Conservation (phyloP, 176 grass and related monocot species). For the Musa troglodytarum region DNA sequence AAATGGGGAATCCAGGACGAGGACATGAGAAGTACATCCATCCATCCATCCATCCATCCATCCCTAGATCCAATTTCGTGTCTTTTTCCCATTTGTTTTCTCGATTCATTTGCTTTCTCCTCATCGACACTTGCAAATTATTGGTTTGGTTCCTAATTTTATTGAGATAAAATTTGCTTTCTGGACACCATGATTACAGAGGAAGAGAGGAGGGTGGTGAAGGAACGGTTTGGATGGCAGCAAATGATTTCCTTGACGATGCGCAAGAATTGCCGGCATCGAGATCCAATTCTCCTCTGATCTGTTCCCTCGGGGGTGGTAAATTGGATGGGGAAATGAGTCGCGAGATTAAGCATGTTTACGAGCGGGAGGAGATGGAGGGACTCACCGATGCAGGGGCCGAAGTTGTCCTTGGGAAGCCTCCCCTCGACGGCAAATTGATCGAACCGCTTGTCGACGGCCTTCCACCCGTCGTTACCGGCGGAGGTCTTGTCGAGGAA, state of each 20-base stretch:
- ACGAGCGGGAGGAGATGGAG: not conserved
- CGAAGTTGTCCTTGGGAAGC: slow-evolving; percentile 77
- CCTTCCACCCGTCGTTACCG: slow-evolving; percentile 74
- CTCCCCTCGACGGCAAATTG: slow-evolving; percentile 48
- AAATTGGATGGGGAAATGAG: not conserved
- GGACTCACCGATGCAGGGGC: slow-evolving; percentile 91
- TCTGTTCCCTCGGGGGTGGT: not conserved
- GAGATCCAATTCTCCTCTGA: not conserved
- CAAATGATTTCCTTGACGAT: not conserved
- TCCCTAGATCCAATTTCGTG: not conserved
- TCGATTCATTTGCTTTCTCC: not conserved
- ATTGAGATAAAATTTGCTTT: no score
- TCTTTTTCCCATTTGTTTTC: not conserved
- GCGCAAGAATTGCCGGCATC: not conserved
- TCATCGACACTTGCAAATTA: no score
- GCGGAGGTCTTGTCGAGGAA: slow-evolving; percentile 91
- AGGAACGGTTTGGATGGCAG: not conserved
- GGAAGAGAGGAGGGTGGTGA: not conserved
- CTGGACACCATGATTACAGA: not conserved
- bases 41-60: not conserved
- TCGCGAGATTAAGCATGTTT: not conserved
- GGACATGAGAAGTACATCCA: not conserved
- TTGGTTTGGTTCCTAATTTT: no score
- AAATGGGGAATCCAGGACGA: not conserved
- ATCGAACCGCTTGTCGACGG: slow-evolving; percentile 74